Conservation (phyloP, 169 alveolate species). For the Plasmodium malariae region DNA sequence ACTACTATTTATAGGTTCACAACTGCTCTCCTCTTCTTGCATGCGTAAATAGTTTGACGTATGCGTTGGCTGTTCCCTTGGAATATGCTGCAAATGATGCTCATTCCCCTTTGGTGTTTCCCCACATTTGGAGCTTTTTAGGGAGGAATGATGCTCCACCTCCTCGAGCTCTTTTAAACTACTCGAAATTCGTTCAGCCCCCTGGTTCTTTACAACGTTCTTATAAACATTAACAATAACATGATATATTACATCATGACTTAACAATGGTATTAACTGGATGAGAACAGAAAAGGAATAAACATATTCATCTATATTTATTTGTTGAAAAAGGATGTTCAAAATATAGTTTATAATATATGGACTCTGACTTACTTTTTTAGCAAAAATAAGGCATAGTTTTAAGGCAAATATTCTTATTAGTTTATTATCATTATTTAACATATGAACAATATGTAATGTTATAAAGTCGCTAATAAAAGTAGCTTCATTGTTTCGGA, state of each 20-base stretch:
- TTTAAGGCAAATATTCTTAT: slow-evolving; percentile 1
- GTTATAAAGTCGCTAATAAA: slow-evolving; percentile 22
- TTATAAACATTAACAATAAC: slow-evolving; percentile 22
- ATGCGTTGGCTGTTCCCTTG: too few relatives aligned
- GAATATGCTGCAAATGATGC: too few relatives aligned
- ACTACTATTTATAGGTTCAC: too few relatives aligned
- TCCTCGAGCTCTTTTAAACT: too few relatives aligned
- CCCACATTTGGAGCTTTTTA: too few relatives aligned
- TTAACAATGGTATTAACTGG: slow-evolving; percentile 4
- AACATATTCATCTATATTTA: slow-evolving; percentile 38
- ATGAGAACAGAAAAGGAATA: slow-evolving; percentile 13
- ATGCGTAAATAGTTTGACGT: too few relatives aligned
- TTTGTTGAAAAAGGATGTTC: not conserved
- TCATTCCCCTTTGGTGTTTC: too few relatives aligned
- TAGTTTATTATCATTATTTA: slow-evolving; percentile 19
- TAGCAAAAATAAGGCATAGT: slow-evolving; percentile 25
- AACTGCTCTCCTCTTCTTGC: too few relatives aligned
- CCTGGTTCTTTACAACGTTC: not conserved
- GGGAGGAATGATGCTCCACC: too few relatives aligned
- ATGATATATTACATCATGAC: slow-evolving; percentile 43
- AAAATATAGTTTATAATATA: slow-evolving; percentile 15
- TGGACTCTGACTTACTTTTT: slow-evolving; percentile 8
- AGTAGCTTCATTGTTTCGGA: slow-evolving; percentile 36
- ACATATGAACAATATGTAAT: slow-evolving; percentile 18
- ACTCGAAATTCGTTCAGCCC: too few relatives aligned